phyloP scores from a whole-genome alignment of 2,329 filamentous ascomycete species.

The Lecanoromycetidae sp. region DNA sequence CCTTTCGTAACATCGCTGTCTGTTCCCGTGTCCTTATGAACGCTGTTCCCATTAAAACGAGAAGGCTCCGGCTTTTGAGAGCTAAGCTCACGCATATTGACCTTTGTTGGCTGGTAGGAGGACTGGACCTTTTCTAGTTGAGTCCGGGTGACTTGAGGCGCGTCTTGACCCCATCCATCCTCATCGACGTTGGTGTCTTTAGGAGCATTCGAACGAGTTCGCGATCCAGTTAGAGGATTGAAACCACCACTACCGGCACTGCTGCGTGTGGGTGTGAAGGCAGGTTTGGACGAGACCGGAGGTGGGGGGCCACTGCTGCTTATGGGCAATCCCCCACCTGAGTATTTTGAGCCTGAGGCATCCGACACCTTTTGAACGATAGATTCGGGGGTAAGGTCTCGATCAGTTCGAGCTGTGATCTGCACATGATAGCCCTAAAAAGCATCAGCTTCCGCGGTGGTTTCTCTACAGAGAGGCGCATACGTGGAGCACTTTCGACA shows the following conservation, averaged over 20 bases:
- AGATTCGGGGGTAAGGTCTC: conserved; percentile 71
- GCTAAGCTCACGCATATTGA: conserved; percentile 78
- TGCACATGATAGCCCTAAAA: conserved; percentile 82
- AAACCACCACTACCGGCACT: conserved; percentile 42
- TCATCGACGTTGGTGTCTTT: conserved; percentile 51
- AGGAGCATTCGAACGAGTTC: conserved; percentile 44
- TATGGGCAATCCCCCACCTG: conserved; percentile 50
- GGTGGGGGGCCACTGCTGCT: conserved; percentile 47
- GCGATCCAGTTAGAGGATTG: conserved; percentile 56
- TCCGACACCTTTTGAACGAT: conserved; percentile 92
- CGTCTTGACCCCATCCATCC: conserved; percentile 92
- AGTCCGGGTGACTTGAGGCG: conserved; percentile 75
- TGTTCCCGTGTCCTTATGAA: conserved; percentile 30
- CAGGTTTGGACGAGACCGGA: conserved; percentile 74
- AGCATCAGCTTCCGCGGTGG: conserved; percentile 10
- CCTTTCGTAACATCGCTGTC: conserved; percentile 61
- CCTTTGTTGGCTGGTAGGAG: conserved; percentile 89
- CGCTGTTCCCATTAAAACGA: conserved; percentile 41
- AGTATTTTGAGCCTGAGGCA: conserved; percentile 90
- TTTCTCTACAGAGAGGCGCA: conserved; percentile 1
- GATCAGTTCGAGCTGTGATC: conserved; percentile 84
- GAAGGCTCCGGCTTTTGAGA: conserved; percentile 58
- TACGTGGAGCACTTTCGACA: conserved; percentile 81
- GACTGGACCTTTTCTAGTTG: conserved; percentile 84
- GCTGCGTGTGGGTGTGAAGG: conserved; percentile 67